Percentiles rank a stretch among this genome's conserved stretches.
These are phyloP conservation scores for Phaeosphaeria sp. DNA, from an alignment of 2,329 filamentous ascomycete species.

Conservation along the genomic window DNA sequence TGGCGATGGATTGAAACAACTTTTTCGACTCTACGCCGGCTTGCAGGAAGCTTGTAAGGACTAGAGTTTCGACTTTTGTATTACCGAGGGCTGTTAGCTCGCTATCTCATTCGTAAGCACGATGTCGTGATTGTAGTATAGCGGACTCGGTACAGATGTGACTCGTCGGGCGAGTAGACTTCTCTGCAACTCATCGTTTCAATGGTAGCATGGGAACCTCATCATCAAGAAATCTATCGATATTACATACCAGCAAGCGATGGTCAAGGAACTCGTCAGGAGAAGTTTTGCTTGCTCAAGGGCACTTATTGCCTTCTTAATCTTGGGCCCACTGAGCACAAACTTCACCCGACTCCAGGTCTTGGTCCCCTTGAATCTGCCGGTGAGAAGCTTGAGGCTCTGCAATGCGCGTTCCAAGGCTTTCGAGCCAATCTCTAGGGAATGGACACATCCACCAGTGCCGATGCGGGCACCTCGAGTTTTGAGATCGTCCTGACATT, in stretches of 20 bases:
- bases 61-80: background rate
- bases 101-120: background rate
- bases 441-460: background rate
- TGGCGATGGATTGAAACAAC: background rate
- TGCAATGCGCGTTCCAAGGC: slow-evolving; percentile 12
- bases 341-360: slow-evolving; percentile 16
- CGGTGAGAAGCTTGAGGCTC: slow-evolving; percentile 1
- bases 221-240: background rate
- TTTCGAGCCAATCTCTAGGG: slow-evolving; percentile 5
- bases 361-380: slow-evolving; percentile 7
- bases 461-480: background rate
- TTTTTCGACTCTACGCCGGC: background rate
- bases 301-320: slow-evolving; percentile 7
- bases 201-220: too few species aligned
- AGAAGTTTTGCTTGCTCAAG: slow-evolving; percentile 12
- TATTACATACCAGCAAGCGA: slow-evolving; percentile 10
- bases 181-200: too few species aligned
- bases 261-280: slow-evolving; percentile 4
- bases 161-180: too few species aligned
- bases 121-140: background rate
- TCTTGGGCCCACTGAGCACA: slow-evolving; percentile 10
- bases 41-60: background rate
- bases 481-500: slow-evolving; percentile 6
- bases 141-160: background rate
- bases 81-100: background rate